Evolutionary conservation across 352 stramenopile species (phyloP).

Genomic region (Globisporangium sylvaticum): DNA sequence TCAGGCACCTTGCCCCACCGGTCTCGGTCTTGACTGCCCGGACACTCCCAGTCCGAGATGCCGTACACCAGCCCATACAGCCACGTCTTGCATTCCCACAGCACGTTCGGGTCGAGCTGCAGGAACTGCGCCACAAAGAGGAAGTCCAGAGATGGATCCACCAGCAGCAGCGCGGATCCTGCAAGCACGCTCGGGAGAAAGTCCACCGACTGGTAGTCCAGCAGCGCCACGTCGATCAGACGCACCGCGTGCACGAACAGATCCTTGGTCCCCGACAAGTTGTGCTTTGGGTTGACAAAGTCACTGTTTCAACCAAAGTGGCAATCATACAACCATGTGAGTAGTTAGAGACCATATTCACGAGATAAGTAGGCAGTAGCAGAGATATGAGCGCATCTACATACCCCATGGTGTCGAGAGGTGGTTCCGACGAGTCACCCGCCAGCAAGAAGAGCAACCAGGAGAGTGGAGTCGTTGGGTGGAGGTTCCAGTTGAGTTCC

Average conservation of each 20-base stretch:
- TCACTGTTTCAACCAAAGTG: constrained; percentile 25
- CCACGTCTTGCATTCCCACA: constrained; percentile 84
- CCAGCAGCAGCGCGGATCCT: constrained; percentile 62
- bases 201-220: constrained; percentile 74
- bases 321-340: not conserved
- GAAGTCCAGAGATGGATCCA: constrained; percentile 63
- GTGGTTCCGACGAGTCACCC: constrained; percentile 59
- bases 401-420: constrained; percentile 64
- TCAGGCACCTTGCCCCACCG: constrained; percentile 65
- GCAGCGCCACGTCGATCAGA: constrained; percentile 67
- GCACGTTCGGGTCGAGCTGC: constrained; percentile 66
- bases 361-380: not conserved
- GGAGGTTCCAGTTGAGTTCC: constrained; percentile 82
- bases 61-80: constrained; percentile 54
- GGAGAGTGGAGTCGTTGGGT: constrained; percentile 67
- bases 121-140: constrained; percentile 82
- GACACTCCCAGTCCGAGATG: constrained; percentile 45
- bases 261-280: constrained; percentile 64
- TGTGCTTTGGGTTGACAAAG: constrained; percentile 59
- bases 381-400: not conserved
- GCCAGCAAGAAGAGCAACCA: constrained; percentile 79
- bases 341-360: not conserved
- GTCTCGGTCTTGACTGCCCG: constrained; percentile 46
- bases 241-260: constrained; percentile 66
- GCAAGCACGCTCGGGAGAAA: constrained; percentile 77